Base-by-base conservation (phyloP, 2,329 filamentous ascomycete genomes). In the Aureobasidium sp. region DNA sequence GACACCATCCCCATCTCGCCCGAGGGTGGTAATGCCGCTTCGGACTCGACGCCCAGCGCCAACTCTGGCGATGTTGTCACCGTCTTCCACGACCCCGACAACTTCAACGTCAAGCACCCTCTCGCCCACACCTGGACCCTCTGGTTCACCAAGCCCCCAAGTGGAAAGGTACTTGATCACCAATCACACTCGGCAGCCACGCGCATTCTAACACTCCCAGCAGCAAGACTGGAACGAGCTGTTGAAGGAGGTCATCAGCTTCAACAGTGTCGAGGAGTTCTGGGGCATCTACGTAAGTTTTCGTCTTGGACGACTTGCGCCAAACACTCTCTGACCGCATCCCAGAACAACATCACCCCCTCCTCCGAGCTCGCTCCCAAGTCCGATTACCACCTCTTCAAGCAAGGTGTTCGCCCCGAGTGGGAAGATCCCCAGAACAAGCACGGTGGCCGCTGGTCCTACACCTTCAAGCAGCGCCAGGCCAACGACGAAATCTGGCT, bases 361-460 rank as follows among this genome's bases (percentile, higher is more conserved):
- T 93, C 95, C 68, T 96, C 93, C 68, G 91, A 97, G 70, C 87
- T 99, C 45, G 90, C 92, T 46, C 86, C 95, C 72, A 99, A 99
- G 81, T 96, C 94, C 72, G 94, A 99, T 76, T 99, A 99, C 79
- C 95, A 99, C 73, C 88, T 99, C 46, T 99, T 99, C 88, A 99
- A 99, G 82, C 88, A 87, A 69, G 92, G 92, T 66, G 90, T 99
- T 64, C 90, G 94, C 65, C 94, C 94, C 37, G 95, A 99, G 78
- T 99, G 94, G 94, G 94, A 99, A 77, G 94, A 99, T 74, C 82
- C 85, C 27, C 91, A 97, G 80, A 99, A 99, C 81, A 99, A 97
- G 84, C 91, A 97, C 74, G 94, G 94, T 69, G 94, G 94, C 77
- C 96, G 96, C 78, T 99, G 94, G 94, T 92, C 93, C 27, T 97